Evolutionary conservation across 2,329 filamentous ascomycete species (phyloP), one percentile per base, ranked within the genome.

Genomic region (Ampelomyces quisqualis): DNA sequence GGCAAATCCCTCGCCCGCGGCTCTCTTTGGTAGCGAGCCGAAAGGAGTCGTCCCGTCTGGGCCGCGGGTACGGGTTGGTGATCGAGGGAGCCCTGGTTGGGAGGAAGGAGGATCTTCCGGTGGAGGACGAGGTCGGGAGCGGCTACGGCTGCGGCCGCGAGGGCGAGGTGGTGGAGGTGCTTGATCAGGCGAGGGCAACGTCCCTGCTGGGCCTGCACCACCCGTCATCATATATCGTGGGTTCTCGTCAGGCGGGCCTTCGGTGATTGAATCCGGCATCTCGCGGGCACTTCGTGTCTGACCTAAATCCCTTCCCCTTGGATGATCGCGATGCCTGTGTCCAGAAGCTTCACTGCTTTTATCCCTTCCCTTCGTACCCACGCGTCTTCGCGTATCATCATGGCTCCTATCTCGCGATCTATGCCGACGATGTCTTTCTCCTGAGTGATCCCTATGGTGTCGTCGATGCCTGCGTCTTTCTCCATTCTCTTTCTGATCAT

Each of bases 11-110:
- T 58, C 27, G 2, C 49, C 52, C n/a, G 47, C 41, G 1, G 38
- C 46, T 14, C 21, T 40, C 13, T 53, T 57, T 1, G 60, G 60
- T 2, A 49, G 35, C n/a, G 14, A 42, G 8, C 39, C 57, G 10
- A 47, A 57, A 2, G 27, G 49, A 5, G 48, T 58, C 7, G 11
- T 17, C 7, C 47, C 49, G 15, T 56, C 54, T 24, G 45, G 54
- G 10, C 40, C 57, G 6, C 27, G 24, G 11, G 6, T 28, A 28
- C 34, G 13, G 27, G 32, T 26, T 34, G 40, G 35, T 15, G 40
- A 43, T 18, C 8, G 24, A 13, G 36, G 31, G 4, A 14, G 26
- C 13, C 13, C 34, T 19, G 23, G 4, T 14, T 3, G 7, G 4
- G 6, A 11, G 13, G 26, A 6, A 28, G 26, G 10, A 5, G 26